Evolutionary conservation across 2,329 filamentous ascomycete species (phyloP).

Genomic region (Chaetothyriales sp.): DNA sequence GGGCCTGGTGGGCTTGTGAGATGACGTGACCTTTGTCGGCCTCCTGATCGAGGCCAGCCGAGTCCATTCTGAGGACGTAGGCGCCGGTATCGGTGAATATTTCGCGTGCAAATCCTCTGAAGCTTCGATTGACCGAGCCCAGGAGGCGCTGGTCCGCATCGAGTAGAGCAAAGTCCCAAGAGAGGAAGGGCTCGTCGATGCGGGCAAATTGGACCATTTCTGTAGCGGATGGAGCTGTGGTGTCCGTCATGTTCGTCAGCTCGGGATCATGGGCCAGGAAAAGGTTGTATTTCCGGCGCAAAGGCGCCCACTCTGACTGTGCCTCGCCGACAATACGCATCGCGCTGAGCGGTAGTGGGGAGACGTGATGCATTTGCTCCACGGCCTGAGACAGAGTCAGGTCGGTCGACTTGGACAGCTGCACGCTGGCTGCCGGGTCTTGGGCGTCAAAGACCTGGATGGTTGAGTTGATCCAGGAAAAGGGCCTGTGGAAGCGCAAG

Average conservation of each 20-base stretch:
- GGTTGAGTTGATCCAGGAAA: slow-evolving; percentile 48
- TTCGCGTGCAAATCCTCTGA: slow-evolving; percentile 48
- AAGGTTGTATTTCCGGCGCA: slow-evolving; percentile 51
- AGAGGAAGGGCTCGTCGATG: slow-evolving; percentile 49
- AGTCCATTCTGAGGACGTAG: slow-evolving; percentile 52
- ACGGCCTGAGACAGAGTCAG: slow-evolving; percentile 9
- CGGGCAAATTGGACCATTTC: slow-evolving; percentile 45
- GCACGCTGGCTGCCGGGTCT: slow-evolving; percentile 23
- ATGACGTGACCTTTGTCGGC: slow-evolving; percentile 25
- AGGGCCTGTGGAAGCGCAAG: slow-evolving; percentile 48
- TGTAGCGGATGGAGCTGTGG: slow-evolving; percentile 21
- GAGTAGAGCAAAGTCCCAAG: slow-evolving; percentile 50
- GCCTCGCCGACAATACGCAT: slow-evolving; percentile 53
- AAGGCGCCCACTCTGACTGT: slow-evolving; percentile 50
- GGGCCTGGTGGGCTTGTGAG: slow-evolving; percentile 24
- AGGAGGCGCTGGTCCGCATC: slow-evolving; percentile 38
- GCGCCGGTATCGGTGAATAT: slow-evolving; percentile 54
- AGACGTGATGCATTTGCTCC: slow-evolving; percentile 38
- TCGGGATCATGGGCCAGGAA: slow-evolving; percentile 41
- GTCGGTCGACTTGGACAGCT: slow-evolving; percentile 23
- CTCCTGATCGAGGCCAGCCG: slow-evolving; percentile 33
- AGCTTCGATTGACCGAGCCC: slow-evolving; percentile 51
- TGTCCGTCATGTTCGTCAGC: slow-evolving; percentile 1
- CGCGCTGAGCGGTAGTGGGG: slow-evolving; percentile 38
- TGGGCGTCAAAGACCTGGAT: slow-evolving; percentile 45